phyloP scores from a whole-genome alignment of 106 monocot species.

The Allium sativum region DNA sequence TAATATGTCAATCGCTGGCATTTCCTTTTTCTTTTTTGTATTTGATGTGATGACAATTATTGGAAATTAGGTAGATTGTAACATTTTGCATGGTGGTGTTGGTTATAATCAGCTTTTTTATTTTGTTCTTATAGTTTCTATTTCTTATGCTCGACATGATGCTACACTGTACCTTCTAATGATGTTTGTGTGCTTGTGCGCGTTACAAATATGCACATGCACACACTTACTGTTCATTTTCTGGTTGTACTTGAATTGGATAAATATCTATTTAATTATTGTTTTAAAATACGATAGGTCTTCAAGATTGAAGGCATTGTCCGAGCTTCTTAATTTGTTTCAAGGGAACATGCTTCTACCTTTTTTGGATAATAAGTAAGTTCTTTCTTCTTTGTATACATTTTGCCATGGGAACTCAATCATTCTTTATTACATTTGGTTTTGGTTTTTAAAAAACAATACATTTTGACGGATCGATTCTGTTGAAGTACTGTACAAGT shows the following conservation, averaged over 20 bases:
- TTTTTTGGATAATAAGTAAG: constrained; percentile 48
- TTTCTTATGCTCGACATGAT: too few relatives aligned
- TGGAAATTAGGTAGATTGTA: too few relatives aligned
- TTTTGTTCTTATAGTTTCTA: not conserved
- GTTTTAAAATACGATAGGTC: constrained; percentile 7
- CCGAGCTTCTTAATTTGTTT: constrained; percentile 45
- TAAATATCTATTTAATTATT: not conserved
- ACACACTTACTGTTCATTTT: not conserved
- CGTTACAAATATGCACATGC: too few relatives aligned
- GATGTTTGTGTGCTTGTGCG: too few relatives aligned
- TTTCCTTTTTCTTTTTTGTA: too few relatives aligned
- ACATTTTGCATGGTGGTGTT: too few relatives aligned
- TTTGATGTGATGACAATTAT: too few relatives aligned
- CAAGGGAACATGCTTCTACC: constrained; percentile 35
- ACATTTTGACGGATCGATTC: not conserved
- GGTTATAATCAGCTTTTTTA: too few relatives aligned
- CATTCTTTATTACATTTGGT: not conserved
- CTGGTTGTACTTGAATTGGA: not conserved
- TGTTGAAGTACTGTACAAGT: not conserved
- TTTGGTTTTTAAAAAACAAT: not conserved
- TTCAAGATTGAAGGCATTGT: constrained; percentile 43
- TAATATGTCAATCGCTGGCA: too few relatives aligned
- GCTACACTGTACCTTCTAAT: too few relatives aligned
- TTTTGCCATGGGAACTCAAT: not conserved
- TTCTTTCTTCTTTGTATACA: not conserved